phyloP scores from a whole-genome alignment of 192 early-diverging fungal species.

The Ramicandelaber brevisporus region DNA sequence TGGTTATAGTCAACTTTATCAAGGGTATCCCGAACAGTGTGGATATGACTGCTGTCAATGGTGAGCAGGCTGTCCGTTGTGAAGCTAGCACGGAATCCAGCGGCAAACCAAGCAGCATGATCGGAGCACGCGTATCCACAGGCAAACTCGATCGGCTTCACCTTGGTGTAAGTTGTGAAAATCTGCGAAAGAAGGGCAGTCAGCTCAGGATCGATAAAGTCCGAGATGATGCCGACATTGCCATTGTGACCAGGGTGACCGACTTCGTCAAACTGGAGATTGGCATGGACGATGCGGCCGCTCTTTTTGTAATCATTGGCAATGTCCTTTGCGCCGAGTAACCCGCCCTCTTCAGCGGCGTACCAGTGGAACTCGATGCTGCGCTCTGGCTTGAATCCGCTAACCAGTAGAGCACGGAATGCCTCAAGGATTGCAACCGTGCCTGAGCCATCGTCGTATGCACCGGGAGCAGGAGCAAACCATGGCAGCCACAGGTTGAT shows the following conservation, averaged over 20 bases:
- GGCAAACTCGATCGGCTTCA: constrained; percentile 39
- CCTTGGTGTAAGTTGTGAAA: constrained; percentile 30
- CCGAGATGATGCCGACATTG: constrained; percentile 55
- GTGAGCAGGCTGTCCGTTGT: constrained; percentile 41
- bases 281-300: constrained; percentile 35
- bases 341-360: constrained; percentile 68
- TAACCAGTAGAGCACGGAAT: constrained; percentile 40
- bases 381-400: constrained; percentile 34
- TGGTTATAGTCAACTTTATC: constrained; percentile 60
- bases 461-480: constrained; percentile 50
- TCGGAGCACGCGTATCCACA: constrained; percentile 84
- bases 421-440: constrained; percentile 70
- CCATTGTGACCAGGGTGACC: constrained; percentile 41
- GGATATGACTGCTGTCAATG: constrained; percentile 56
- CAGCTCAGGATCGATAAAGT: constrained; percentile 43
- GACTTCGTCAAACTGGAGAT: constrained; percentile 86
- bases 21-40: constrained; percentile 53
- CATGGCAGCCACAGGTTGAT: constrained; percentile 63
- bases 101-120: constrained; percentile 74
- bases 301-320: constrained; percentile 33
- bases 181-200: constrained; percentile 24
- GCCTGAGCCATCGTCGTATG: constrained; percentile 79
- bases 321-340: constrained; percentile 72
- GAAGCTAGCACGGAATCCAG: constrained; percentile 67
- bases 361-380: constrained; percentile 97